Evolutionary conservation across 2,329 filamentous ascomycete species (phyloP).

Genomic region (Diaporthe destruens): DNA sequence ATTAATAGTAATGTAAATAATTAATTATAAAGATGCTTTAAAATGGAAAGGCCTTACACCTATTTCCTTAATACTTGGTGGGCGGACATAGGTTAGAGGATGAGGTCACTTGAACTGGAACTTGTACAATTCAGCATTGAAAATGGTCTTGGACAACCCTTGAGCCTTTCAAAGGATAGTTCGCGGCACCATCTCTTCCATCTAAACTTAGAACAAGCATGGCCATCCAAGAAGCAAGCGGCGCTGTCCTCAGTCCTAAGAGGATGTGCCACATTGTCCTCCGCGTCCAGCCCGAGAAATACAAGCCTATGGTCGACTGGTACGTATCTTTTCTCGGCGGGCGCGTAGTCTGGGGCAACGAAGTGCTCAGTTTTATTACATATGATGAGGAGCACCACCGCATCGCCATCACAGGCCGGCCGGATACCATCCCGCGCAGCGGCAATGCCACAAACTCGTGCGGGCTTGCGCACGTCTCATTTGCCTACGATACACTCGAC

Average conservation of each 20-base stretch:
- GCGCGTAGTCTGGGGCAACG: slow-evolving; percentile 45
- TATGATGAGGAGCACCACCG: slow-evolving; percentile 64
- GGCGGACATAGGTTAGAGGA: too few species aligned
- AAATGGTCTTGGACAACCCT: neutral
- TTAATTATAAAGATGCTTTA: too few species aligned
- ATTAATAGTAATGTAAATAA: too few species aligned
- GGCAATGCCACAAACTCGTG: slow-evolving; percentile 44
- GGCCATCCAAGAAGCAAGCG: neutral
- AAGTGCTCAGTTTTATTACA: slow-evolving; percentile 53
- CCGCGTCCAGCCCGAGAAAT: slow-evolving; percentile 41
- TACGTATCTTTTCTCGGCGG: slow-evolving; percentile 55
- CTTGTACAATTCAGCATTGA: neutral
- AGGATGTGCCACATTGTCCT: slow-evolving; percentile 32
- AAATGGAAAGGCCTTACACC: too few species aligned
- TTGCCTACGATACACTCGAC: slow-evolving; percentile 52
- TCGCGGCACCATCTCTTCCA: neutral
- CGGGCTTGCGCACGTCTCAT: slow-evolving; percentile 59
- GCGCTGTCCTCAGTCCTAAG: neutral
- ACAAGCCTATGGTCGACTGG: slow-evolving; percentile 51
- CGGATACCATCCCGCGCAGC: slow-evolving; percentile 41
- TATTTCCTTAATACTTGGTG: too few species aligned
- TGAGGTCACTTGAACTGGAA: neutral
- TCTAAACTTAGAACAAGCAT: neutral
- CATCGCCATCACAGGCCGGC: slow-evolving; percentile 54
- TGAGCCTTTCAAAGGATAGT: neutral